phyloP scores from a whole-genome alignment of 1,284 basidiomycete genomes.

The Austroboletus olivaceoglutinosus region DNA sequence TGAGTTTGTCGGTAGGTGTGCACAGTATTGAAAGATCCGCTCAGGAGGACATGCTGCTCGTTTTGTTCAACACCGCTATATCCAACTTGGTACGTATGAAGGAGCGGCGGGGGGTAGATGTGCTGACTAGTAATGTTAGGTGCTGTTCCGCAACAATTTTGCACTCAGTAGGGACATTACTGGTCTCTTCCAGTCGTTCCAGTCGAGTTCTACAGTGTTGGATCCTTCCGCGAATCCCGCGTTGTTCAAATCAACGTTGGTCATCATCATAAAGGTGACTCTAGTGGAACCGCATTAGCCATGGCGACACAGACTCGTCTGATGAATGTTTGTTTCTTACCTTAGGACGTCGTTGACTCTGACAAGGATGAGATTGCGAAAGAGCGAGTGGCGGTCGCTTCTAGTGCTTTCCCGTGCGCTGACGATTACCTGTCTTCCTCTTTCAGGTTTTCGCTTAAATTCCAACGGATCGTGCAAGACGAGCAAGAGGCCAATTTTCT shows the following conservation, averaged over 20 bases:
- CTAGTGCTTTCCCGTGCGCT: neutral
- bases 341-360: constrained; percentile 56
- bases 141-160: constrained; percentile 65
- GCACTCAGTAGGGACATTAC: constrained; percentile 57
- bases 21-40: constrained; percentile 62
- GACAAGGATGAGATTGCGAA: constrained; percentile 55
- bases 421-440: neutral
- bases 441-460: constrained; percentile 51
- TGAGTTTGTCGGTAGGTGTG: constrained; percentile 44
- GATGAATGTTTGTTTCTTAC: neutral
- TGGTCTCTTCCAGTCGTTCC: constrained; percentile 63
- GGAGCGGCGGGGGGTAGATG: no score
- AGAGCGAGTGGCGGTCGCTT: constrained; percentile 41
- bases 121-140: constrained; percentile 32
- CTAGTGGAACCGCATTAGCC: no score
- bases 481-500: constrained; percentile 65
- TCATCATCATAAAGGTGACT: constrained; percentile 60
- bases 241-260: constrained; percentile 57
- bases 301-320: neutral
- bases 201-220: constrained; percentile 56
- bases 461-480: constrained; percentile 54
- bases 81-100: constrained; percentile 45
- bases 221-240: constrained; percentile 57
- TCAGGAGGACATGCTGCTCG: constrained; percentile 62
- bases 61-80: constrained; percentile 63